A percentile compares a stretch with the other conserved stretches of the same genome.
phyloP scores from a whole-genome alignment of 2,329 filamentous ascomycete species.

The Botryotinia narcissicola region DNA sequence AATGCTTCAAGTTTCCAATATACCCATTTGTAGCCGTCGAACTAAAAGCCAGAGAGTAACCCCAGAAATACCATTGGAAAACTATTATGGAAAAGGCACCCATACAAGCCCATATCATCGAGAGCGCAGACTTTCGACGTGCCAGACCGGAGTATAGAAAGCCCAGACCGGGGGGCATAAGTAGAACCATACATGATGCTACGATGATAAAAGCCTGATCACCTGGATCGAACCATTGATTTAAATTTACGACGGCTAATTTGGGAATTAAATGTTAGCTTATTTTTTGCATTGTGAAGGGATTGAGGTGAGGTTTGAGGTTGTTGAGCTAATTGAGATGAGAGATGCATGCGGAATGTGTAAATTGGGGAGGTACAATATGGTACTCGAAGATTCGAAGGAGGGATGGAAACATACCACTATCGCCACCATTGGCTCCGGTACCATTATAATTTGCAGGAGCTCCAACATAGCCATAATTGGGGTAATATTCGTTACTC shows the following conservation, averaged over 20 bases:
- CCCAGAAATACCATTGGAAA: constrained; percentile 99
- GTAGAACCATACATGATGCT: constrained; percentile 84
- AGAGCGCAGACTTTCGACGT: constrained; percentile 94
- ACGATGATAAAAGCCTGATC: constrained; percentile 94
- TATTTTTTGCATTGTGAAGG: neutral
- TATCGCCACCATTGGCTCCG: constrained; percentile 39
- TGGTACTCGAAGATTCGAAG: neutral
- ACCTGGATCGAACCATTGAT: constrained; percentile 91
- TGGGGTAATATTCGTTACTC: constrained; percentile 28
- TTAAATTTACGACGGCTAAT: constrained; percentile 78
- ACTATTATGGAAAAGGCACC: constrained; percentile 85
- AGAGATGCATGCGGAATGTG: constrained; percentile 6
- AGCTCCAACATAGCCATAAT: constrained; percentile 56
- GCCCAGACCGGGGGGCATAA: constrained; percentile 95
- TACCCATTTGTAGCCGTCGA: constrained; percentile 77
- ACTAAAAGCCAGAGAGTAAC: constrained; percentile 92
- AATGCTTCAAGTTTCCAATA: constrained; percentile 87
- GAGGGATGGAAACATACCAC: constrained; percentile 33
- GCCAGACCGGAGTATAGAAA: constrained; percentile 97
- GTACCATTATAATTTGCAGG: constrained; percentile 63
- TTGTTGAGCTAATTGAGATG: neutral
- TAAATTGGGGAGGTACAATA: neutral
- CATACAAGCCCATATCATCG: constrained; percentile 97
- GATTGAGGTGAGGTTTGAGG: neutral
- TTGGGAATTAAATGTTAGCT: constrained; percentile 21